Percentiles rank a stretch among this genome's conserved stretches.
phyloP scores from a whole-genome alignment of 2,329 filamentous ascomycete genomes.

The Pestalotiopsis sp. region DNA sequence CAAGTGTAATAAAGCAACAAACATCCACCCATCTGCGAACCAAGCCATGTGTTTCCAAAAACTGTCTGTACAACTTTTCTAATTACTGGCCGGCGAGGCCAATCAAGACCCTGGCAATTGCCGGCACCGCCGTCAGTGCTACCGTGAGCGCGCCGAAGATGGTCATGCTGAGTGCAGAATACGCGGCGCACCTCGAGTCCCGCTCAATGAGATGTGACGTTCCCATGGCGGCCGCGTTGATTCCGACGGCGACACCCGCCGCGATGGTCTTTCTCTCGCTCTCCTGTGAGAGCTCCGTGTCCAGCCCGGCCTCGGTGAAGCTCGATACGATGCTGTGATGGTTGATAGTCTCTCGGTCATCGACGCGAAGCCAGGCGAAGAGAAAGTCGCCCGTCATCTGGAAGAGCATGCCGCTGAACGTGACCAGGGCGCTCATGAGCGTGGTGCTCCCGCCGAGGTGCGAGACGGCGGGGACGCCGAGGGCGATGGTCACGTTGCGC shows the following conservation, averaged over 20 bases:
- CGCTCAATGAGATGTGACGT: slow-evolving; percentile 60
- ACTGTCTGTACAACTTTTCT: too few relatives aligned
- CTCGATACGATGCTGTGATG: background rate
- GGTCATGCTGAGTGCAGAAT: slow-evolving; percentile 60
- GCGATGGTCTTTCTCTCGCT: slow-evolving; percentile 42
- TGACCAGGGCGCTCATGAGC: slow-evolving; percentile 31
- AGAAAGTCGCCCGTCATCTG: slow-evolving; percentile 33
- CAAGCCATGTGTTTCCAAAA: background rate
- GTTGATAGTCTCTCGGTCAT: slow-evolving; percentile 17
- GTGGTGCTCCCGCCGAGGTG: slow-evolving; percentile 30
- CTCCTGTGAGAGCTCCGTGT: background rate
- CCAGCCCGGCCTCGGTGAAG: background rate
- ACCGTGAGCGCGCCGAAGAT: slow-evolving; percentile 60
- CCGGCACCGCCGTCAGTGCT: slow-evolving; percentile 51
- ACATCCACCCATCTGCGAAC: background rate
- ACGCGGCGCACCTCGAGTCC: slow-evolving; percentile 54
- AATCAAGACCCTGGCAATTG: slow-evolving; percentile 38
- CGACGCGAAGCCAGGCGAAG: slow-evolving; percentile 26
- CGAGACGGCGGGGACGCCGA: slow-evolving; percentile 30
- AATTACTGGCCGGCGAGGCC: slow-evolving; percentile 7
- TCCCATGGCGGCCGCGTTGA: slow-evolving; percentile 64
- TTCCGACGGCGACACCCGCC: slow-evolving; percentile 54
- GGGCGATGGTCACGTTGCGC: slow-evolving; percentile 33
- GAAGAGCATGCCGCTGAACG: slow-evolving; percentile 34
- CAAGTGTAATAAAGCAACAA: background rate